Conservation (phyloP, 768 basidiomycete genomes). For the Neoboletus brunneissimus region DNA sequence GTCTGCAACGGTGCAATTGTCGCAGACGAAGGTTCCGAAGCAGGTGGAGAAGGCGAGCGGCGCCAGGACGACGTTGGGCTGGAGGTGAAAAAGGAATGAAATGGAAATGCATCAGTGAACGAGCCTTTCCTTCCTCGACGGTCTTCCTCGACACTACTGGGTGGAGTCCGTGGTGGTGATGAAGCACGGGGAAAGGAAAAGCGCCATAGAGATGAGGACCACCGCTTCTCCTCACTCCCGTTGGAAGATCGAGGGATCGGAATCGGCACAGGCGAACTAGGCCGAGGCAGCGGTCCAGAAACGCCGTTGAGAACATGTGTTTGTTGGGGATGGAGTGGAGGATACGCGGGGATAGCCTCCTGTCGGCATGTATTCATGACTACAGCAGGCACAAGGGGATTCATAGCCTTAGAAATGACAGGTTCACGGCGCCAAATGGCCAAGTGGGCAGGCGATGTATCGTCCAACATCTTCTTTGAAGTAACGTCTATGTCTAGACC, state of each 20-base stretch:
- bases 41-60: slow-evolving; percentile 41
- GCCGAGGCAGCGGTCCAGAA: slow-evolving; percentile 18
- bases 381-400: slow-evolving; percentile 23
- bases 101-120: slow-evolving; percentile 46
- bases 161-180: slow-evolving; percentile 28
- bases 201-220: slow-evolving; percentile 35
- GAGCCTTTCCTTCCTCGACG: slow-evolving; percentile 30
- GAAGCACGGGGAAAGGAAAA: slow-evolving; percentile 35
- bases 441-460: slow-evolving; percentile 30
- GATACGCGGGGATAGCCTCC: slow-evolving; percentile 16
- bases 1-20: slow-evolving; percentile 25
- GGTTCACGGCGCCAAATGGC: slow-evolving; percentile 34
- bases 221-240: slow-evolving; percentile 32
- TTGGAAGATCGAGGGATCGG: slow-evolving; percentile 29
- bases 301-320: slow-evolving; percentile 10
- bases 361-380: slow-evolving; percentile 29
- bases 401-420: slow-evolving; percentile 24
- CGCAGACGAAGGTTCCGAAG: slow-evolving; percentile 34
- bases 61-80: slow-evolving; percentile 34
- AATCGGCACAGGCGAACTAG: slow-evolving; percentile 31
- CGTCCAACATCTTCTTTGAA: slow-evolving; percentile 32
- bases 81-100: slow-evolving; percentile 35
- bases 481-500: slow-evolving; percentile 31
- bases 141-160: slow-evolving; percentile 21
- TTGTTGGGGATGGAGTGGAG: slow-evolving; percentile 13